These are phyloP conservation scores for Ettlia oleoabundans DNA, from an alignment of 139 green algal genomes.

Conservation along the genomic window DNA sequence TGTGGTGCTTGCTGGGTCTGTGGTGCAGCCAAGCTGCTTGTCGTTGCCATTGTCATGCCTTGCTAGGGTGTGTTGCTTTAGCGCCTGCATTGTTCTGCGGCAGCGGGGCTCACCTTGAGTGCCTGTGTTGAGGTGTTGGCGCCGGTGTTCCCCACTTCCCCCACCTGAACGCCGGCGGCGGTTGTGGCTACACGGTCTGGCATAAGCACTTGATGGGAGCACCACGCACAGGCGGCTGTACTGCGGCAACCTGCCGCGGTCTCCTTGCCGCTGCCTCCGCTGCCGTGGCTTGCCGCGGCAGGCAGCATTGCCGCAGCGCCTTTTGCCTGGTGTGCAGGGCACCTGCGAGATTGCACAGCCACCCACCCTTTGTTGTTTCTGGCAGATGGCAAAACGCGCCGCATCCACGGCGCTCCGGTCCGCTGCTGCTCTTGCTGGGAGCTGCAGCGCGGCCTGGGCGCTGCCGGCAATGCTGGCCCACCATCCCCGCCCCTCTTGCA, in stretches of 20 bases:
- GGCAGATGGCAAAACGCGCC: conserved; percentile 5
- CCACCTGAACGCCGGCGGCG: too few species aligned
- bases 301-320: neutral
- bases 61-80: too few species aligned
- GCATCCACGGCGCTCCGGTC: too few species aligned
- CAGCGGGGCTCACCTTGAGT: too few species aligned
- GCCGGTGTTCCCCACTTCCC: too few species aligned
- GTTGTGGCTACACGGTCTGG: too few species aligned
- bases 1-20: neutral
- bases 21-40: neutral
- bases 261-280: neutral
- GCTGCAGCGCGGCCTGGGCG: too few species aligned
- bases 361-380: conserved; percentile 3
- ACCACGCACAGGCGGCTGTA: conserved; percentile 18
- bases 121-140: too few species aligned
- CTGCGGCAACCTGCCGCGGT: neutral
- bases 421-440: too few species aligned
- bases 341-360: conserved; percentile 27
- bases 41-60: too few species aligned
- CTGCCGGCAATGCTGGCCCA: too few species aligned
- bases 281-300: neutral
- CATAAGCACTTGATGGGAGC: neutral
- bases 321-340: conserved; percentile 18
- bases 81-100: too few species aligned
- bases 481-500: neutral